phyloP scores from a whole-genome alignment of 177 flowering plant species.

The Tripterygium wilfordii region DNA sequence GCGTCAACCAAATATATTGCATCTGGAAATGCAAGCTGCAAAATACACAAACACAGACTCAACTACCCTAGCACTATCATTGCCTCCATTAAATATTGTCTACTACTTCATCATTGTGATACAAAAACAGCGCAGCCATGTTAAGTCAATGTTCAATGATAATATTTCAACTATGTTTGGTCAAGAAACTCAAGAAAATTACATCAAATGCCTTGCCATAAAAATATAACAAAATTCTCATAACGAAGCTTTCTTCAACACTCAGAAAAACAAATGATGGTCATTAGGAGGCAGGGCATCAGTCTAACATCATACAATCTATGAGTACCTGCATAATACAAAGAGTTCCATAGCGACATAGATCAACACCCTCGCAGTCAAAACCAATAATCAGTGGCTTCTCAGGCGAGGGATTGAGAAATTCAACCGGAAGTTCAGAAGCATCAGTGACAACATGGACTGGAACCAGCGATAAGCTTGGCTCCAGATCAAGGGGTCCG shows the following conservation, averaged over 20 bases:
- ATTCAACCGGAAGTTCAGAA: constrained; percentile 75
- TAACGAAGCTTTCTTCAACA: too few relatives aligned
- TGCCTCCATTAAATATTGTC: too few relatives aligned
- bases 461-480: constrained; percentile 35
- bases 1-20: constrained; percentile 89
- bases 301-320: too few relatives aligned
- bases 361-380: constrained; percentile 94
- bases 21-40: constrained; percentile 89
- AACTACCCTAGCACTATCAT: too few relatives aligned
- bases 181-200: constrained; percentile 1
- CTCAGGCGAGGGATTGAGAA: constrained; percentile 66
- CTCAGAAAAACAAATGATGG: too few relatives aligned
- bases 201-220: not conserved
- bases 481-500: constrained; percentile 26
- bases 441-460: constrained; percentile 62
- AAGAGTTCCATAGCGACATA: constrained; percentile 78
- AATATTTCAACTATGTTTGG: too few relatives aligned
- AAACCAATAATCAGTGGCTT: constrained; percentile 68
- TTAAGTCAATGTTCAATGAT: too few relatives aligned
- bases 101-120: too few relatives aligned
- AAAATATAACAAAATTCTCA: too few relatives aligned
- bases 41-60: constrained; percentile 13
- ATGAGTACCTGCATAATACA: constrained; percentile 82
- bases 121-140: too few relatives aligned
- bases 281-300: too few relatives aligned